Percentiles rank a stretch among this genome's conserved stretches.
phyloP scores from a whole-genome alignment of 2,329 filamentous ascomycete genomes.

The Xylaria arbuscula region DNA sequence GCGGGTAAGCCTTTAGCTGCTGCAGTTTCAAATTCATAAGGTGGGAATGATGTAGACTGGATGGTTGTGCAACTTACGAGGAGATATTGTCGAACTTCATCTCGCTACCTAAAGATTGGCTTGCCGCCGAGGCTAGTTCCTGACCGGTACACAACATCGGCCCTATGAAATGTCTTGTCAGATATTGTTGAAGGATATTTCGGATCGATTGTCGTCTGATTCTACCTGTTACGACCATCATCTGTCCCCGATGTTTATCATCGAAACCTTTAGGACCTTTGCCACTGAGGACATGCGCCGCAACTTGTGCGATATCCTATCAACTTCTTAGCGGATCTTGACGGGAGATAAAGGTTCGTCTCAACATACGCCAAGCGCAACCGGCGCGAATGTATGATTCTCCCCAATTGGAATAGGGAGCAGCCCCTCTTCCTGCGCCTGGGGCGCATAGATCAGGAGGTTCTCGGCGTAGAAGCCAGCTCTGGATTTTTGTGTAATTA shows the following conservation, averaged over 20 bases:
- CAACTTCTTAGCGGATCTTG: neutral
- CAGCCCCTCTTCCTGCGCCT: slow-evolving; percentile 57
- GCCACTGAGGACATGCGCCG: slow-evolving; percentile 59
- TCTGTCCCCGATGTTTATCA: slow-evolving; percentile 62
- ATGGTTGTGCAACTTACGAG: slow-evolving; percentile 49
- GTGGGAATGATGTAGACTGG: too few species aligned
- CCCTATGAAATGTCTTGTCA: slow-evolving; percentile 44
- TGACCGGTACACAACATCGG: slow-evolving; percentile 59
- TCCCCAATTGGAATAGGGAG: slow-evolving; percentile 60
- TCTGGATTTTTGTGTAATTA: slow-evolving; percentile 42
- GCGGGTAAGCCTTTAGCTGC: neutral
- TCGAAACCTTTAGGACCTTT: slow-evolving; percentile 62
- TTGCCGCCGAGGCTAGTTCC: slow-evolving; percentile 60
- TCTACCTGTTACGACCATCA: slow-evolving; percentile 62
- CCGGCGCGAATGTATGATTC: slow-evolving; percentile 61
- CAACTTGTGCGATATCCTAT: slow-evolving; percentile 61
- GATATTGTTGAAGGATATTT: neutral
- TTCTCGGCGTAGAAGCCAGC: slow-evolving; percentile 65
- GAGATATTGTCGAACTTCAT: slow-evolving; percentile 60
- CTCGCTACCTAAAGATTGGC: slow-evolving; percentile 55
- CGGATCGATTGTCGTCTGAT: neutral
- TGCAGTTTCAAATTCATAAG: neutral
- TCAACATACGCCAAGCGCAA: slow-evolving; percentile 56
- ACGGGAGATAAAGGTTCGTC: neutral
- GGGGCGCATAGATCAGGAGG: slow-evolving; percentile 59